Evolutionary conservation across 352 stramenopile genomes (phyloP), one percentile per base, ranked within the genome.

Genomic region (Globisporangium takayamanum): DNA sequence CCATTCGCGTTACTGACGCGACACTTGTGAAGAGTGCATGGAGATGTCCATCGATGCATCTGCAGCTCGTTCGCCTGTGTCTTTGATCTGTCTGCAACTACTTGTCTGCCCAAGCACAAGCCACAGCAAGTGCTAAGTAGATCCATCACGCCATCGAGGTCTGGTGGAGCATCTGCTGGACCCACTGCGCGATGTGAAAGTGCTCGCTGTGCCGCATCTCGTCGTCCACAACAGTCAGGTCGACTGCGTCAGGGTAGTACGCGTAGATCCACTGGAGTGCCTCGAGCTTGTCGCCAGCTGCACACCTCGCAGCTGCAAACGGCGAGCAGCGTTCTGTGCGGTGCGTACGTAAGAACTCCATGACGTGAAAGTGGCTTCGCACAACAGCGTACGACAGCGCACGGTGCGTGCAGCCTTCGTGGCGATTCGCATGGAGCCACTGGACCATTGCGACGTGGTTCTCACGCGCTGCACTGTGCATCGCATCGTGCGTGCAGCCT

Each of bases 371-470:
- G 25, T 62, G 46, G 22, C 33, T 28, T 3, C 22, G 14, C 26
- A 22, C 22, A 12, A 37, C 47, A 14, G 56, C 56, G 10, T 8
- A 20, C 20, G 44, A 49, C 44, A 49, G 44, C 28, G 16, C 44
- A 5, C 20, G 44, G 18, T 12, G n/a, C 44, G 44, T 14, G n/a
- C 59, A 49, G 25, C 62, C 57, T 39, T 68, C 62, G 10, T 15
- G 55, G 5, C 62, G 57, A 25, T 66, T 47, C 12, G 11, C 33
- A 22, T 47, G 57, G 8, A 68, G 62, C 18, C 55, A 68, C 37
- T 54, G 26, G 39, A 66, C 39, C 11, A 62, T 37, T 1, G 16
- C 11, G 15, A 62, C 45, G 42, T 68, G 50, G 14, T 26, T 30
- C n/a, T 15, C 14, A 10, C 20, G 5, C 15, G 52, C 62, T 12